These are phyloP conservation scores for Pichia sorboxylosa DNA, from an alignment of 1,139 yeast genomes.

Conservation along the genomic window DNA sequence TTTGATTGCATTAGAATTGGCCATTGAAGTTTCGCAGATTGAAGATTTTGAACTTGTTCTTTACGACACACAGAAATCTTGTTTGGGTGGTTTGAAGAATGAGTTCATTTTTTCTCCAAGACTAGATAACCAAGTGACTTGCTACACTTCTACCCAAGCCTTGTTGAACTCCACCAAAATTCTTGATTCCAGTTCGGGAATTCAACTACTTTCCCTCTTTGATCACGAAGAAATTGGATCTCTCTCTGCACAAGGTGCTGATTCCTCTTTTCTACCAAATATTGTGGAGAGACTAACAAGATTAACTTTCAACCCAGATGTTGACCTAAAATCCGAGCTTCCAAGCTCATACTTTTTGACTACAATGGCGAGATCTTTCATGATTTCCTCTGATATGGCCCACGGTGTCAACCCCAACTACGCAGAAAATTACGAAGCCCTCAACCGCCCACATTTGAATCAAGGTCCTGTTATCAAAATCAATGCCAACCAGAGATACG, in stretches of 20 bases:
- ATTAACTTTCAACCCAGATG: constrained; percentile 30
- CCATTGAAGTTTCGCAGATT: constrained; percentile 40
- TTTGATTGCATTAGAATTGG: constrained; percentile 55
- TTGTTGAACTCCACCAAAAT: constrained; percentile 40
- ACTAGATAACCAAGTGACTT: constrained; percentile 79
- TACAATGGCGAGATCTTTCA: constrained; percentile 71
- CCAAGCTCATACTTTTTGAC: constrained; percentile 36
- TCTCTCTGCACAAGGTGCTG: constrained; percentile 91
- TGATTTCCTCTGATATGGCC: constrained; percentile 91
- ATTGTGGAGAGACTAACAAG: constrained; percentile 55
- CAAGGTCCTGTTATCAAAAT: constrained; percentile 87
- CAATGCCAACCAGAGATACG: constrained; percentile 91
- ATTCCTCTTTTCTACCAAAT: constrained; percentile 79
- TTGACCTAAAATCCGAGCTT: constrained; percentile 23
- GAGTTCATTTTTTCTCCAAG: constrained; percentile 93
- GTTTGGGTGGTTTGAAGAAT: constrained; percentile 77
- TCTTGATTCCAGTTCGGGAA: constrained; percentile 39
- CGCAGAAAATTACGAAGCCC: constrained; percentile 56
- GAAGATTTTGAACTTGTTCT: constrained; percentile 88
- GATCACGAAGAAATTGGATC: constrained; percentile 97
- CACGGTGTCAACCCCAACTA: constrained; percentile 96
- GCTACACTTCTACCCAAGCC: constrained; percentile 69
- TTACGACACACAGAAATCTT: constrained; percentile 73
- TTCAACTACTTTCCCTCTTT: constrained; percentile 66
- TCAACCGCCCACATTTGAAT: constrained; percentile 73